These are phyloP conservation scores for Heterobasidion irregulare DNA, from an alignment of 1,284 basidiomycete genomes.

Conservation along the genomic window DNA sequence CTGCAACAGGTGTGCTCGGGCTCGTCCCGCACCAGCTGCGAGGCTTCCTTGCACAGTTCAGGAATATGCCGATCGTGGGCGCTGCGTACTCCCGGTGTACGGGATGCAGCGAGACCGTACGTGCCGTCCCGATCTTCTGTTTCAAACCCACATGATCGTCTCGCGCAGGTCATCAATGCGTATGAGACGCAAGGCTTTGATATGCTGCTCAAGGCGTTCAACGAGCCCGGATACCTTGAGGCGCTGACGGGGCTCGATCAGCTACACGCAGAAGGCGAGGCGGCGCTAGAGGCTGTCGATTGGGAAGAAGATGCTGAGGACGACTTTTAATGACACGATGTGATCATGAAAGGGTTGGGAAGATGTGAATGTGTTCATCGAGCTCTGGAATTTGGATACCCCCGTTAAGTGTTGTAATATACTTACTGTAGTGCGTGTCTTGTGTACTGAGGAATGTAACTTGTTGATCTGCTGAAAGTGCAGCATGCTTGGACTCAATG, in stretches of 20 bases:
- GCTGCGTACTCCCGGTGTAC: conserved; percentile 87
- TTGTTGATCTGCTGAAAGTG: no score
- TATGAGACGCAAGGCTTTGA: conserved; percentile 73
- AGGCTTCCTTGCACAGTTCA: conserved; percentile 84
- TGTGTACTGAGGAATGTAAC: no score
- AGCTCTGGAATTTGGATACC: no score
- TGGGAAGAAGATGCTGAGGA: conserved; percentile 67
- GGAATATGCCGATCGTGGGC: conserved; percentile 77
- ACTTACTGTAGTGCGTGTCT: no score
- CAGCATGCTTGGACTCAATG: no score
- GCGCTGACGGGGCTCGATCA: conserved; percentile 80
- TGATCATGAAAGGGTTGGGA: no score
- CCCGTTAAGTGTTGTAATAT: no score
- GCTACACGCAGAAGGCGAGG: conserved; percentile 74
- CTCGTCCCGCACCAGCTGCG: conserved; percentile 91
- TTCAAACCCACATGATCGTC: no score
- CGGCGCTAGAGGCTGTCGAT: conserved; percentile 65
- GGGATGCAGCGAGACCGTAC: conserved; percentile 76
- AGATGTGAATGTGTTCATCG: no score
- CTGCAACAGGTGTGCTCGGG: conserved; percentile 59
- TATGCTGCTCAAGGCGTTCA: conserved; percentile 80
- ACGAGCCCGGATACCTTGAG: conserved; percentile 79
- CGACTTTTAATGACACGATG: conserved; percentile 7
- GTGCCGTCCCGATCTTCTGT: conserved; percentile 15
- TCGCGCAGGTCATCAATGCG: conserved; percentile 57